Base-by-base conservation (phyloP, 768 basidiomycete species). In the Lanmaoa rubissima region DNA sequence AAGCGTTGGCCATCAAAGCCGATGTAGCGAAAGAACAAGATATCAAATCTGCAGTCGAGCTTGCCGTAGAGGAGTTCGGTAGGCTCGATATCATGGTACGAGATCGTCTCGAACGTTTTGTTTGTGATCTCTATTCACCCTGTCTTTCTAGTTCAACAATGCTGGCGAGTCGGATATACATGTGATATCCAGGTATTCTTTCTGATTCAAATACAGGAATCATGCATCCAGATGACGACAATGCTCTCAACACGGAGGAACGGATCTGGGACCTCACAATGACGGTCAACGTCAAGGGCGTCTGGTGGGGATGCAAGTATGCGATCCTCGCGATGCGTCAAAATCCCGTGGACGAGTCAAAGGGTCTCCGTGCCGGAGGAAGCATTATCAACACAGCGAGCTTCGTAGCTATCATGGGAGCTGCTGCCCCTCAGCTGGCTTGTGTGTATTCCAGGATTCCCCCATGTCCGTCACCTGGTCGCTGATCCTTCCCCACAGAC, bases 271-370 rank as follows among this genome's bases (percentile, higher is more conserved):
- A 92, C 69, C 78, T 93, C 55, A 93, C 91, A 2, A 91, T 91
- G 87, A 82, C 87, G 60, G 86, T 98, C 78, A 98, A 98, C 72
- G 84, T 96, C 68, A 99, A 98, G 75, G 97, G 97, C 50, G 97
- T 98, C 57, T 98, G 96, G 97, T 99, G 89, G 87, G 97, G 97
- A 34, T 95, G 90, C 81, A 98, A 98, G 75, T 88, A 98, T 67
- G 97, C 96, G 6, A 95, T 99, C 68, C 78, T 88, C 50, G 97
- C 97, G 38, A 99, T 99, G 96, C 87, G 92, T 58, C 74, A 92
- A 59, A 99, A 99, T 74, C 83, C 92, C 12, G 83, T 83, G 45
- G 94, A 98, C 55, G 81, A 82, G 57, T 75, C 82, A 58, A 92
- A 88, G 72, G 90, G 91, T 4, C 82, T 98, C 13, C 87, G 82